Conservation (phyloP, 1,284 basidiomycete genomes). For the Ustilago lituana region DNA sequence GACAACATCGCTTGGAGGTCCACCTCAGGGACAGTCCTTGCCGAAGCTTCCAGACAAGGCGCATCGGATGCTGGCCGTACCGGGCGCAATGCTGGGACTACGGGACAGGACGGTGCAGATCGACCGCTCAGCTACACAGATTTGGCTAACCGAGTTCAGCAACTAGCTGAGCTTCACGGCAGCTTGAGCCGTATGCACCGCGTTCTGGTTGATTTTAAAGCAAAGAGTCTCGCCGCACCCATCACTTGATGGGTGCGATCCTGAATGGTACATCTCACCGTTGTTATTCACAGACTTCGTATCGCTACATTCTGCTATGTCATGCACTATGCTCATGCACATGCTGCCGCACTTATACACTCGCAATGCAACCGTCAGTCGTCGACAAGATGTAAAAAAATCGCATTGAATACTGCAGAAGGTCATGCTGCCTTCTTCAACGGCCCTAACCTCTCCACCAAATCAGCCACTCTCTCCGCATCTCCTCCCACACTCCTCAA, state of each 20-base stretch:
- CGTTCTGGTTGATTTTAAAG: constrained; percentile 44
- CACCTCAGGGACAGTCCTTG: not conserved
- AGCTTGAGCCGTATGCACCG: constrained; percentile 43
- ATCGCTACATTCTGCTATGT: too few species aligned
- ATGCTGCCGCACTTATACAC: too few species aligned
- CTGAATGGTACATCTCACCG: too few species aligned
- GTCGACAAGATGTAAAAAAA: too few species aligned
- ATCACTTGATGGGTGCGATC: too few species aligned
- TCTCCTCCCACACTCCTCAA: constrained; percentile 60
- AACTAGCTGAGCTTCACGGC: constrained; percentile 33
- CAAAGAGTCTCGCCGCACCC: not conserved
- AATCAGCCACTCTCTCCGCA: constrained; percentile 1
- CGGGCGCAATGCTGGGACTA: not conserved
- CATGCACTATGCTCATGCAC: too few species aligned
- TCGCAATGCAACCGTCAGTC: too few species aligned
- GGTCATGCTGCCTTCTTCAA: not conserved
- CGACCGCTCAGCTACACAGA: constrained; percentile 38
- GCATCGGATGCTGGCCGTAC: too few species aligned
- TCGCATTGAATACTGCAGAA: too few species aligned
- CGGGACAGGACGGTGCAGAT: not conserved
- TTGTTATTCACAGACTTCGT: too few species aligned
- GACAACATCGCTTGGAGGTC: constrained; percentile 36
- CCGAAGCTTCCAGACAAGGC: not conserved
- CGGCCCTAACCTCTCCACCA: constrained; percentile 4
- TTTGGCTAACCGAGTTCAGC: constrained; percentile 20